Evolutionary conservation across 352 stramenopile genomes (phyloP).

Genomic region (Hyaloperonospora brassicae): DNA sequence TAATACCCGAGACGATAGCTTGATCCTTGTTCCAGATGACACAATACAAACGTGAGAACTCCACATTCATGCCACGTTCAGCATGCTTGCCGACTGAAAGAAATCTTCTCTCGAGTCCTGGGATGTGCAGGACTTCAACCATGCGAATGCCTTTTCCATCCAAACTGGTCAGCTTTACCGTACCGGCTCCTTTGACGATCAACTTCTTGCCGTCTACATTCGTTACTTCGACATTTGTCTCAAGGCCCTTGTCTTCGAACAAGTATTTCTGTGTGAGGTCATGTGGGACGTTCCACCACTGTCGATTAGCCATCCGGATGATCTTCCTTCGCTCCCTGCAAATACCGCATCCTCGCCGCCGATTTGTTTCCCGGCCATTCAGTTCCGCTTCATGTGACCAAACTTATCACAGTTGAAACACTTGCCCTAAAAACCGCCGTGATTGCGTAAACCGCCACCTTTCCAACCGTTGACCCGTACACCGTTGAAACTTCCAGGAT

Average conservation of each 20-base stretch:
- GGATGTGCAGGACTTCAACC: conserved; percentile 11
- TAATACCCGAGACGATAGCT: neutral
- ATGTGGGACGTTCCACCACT: conserved; percentile 6
- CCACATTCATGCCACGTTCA: neutral
- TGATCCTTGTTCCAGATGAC: neutral
- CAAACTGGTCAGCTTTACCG: conserved; percentile 1
- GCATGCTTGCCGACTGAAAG: no score
- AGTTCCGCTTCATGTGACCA: neutral
- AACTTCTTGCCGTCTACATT: conserved; percentile 15
- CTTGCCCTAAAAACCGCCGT: neutral
- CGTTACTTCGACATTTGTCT: conserved; percentile 6
- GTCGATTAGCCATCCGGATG: conserved; percentile 1
- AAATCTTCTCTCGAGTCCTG: neutral
- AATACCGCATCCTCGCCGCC: neutral
- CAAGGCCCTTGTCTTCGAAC: conserved; percentile 5
- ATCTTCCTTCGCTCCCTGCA: neutral
- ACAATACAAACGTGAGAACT: neutral
- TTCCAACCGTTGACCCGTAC: neutral
- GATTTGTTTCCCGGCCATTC: no score
- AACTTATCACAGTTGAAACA: neutral
- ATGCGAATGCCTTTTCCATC: conserved; percentile 5
- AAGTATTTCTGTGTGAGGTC: conserved; percentile 10
- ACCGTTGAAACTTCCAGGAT: neutral
- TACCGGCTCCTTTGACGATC: conserved; percentile 1
- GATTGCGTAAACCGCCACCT: neutral